Base-by-base conservation (phyloP, 2,329 filamentous ascomycete species). In the Botrytis aclada region DNA sequence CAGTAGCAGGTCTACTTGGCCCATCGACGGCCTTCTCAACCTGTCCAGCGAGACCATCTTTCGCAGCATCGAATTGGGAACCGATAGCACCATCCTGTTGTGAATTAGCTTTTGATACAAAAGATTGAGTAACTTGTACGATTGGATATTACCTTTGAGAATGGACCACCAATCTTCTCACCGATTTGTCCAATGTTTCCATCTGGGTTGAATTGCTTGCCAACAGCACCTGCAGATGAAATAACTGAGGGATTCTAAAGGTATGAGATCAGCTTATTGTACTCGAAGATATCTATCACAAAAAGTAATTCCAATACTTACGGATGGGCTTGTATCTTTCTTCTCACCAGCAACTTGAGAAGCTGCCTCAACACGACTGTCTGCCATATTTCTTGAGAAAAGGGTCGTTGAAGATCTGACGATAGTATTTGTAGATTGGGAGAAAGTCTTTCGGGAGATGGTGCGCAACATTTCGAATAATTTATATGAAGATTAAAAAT, bases 11-110 rank as follows among this genome's bases (percentile, higher is more conserved):
- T 54, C 64, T 66, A 32, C 64, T 66, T 39, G 64, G 45, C n/a
- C 64, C 64, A 66, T 66, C 64, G 10, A 66, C 64, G 14, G 64
- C 64, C 34, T 66, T 66, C 16, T 66, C 64, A 54, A 66, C 64
- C 25, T 66, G 64, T 66, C 64, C 64, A 39, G 64, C 64, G 32
- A 66, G 64, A 54, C 64, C 45, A 39, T 66, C 64, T 34, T 66
- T 66, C 5, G 64, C 64, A 20, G 64, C 64, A 22, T 66, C 64
- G 25, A 66, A 66, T 29, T 66, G 64, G 5, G 64, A 66, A 29
- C 64, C 64, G 8, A 66, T 66, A 12, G 45, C 64, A 54, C 64
- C 64, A 3, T 66, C 64, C 64, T 66, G 8, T 54, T 29, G 2
- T 5, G 5, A 22, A 2, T 66, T 34, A 66, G 34, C 14, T 54